Evolutionary conservation across 2,329 filamentous ascomycete species (phyloP).

Genomic region (Xylaria multiplex): DNA sequence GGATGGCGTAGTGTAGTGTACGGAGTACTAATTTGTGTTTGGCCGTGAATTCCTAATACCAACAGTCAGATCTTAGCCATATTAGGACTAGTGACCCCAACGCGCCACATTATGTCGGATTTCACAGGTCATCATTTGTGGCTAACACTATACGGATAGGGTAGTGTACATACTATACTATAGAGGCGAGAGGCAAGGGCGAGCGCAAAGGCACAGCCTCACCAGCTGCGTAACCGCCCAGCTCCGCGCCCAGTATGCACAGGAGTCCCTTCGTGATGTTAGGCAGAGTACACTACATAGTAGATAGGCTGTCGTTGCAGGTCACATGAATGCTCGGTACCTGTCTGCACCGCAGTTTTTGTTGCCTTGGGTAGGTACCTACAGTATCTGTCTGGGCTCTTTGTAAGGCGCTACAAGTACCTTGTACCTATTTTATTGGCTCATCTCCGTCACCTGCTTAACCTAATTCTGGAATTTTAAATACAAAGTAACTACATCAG

Average conservation of each 20-base stretch:
- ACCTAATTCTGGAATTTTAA: neutral
- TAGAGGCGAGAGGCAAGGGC: neutral
- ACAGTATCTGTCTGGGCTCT: neutral
- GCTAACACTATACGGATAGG: neutral
- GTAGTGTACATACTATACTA: too few relatives aligned
- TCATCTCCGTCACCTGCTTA: neutral
- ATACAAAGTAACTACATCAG: neutral
- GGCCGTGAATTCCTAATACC: conserved; percentile 4
- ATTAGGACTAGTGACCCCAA: neutral
- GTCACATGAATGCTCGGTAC: neutral
- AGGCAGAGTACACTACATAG: too few relatives aligned
- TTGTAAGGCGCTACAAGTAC: neutral
- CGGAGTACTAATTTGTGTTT: neutral
- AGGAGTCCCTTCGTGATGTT: too few relatives aligned
- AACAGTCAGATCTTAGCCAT: neutral
- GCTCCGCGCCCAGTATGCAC: too few relatives aligned
- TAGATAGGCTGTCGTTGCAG: too few relatives aligned
- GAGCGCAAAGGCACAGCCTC: conserved; percentile 29
- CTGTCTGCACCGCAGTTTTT: neutral
- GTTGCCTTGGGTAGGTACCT: neutral
- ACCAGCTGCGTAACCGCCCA: conserved; percentile 27
- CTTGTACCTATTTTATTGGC: neutral
- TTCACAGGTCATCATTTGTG: neutral
- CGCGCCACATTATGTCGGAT: neutral
- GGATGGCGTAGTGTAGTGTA: neutral